These are phyloP conservation scores for Leccinum incarnatum DNA, from an alignment of 768 basidiomycete genomes.

Conservation along the genomic window DNA sequence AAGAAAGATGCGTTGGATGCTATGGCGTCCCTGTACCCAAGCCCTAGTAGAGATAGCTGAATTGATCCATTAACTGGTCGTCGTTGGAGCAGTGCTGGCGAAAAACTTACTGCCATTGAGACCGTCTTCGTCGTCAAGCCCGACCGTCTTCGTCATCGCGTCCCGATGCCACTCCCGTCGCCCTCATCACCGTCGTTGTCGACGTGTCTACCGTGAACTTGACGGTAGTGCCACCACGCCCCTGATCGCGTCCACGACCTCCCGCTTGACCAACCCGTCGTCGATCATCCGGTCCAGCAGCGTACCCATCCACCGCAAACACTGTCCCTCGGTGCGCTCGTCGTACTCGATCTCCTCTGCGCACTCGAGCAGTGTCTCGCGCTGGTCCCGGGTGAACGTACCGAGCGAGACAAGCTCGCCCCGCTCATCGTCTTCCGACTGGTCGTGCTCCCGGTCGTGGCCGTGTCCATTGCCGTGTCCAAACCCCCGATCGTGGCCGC, in stretches of 20 bases:
- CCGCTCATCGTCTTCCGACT: not conserved
- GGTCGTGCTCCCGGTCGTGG: not conserved
- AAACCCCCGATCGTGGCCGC: not conserved
- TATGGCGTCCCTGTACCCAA: not conserved
- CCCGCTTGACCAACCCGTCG: constrained; percentile 11
- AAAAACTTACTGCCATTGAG: not conserved
- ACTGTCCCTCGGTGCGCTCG: constrained; percentile 3
- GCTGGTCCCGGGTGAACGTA: constrained; percentile 21
- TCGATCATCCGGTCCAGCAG: constrained; percentile 17
- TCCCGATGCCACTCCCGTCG: not conserved
- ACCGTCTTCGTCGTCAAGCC: not conserved
- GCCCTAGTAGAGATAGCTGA: not conserved
- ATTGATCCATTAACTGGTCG: not conserved
- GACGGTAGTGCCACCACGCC: constrained; percentile 10
- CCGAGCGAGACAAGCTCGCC: constrained; percentile 18
- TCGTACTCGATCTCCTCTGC: constrained; percentile 27
- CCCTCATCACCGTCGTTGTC: not conserved
- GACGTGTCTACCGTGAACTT: not conserved
- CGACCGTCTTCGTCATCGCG: not conserved
- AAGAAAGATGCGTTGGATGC: not conserved
- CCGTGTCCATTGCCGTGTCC: not conserved
- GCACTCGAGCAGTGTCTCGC: constrained; percentile 25
- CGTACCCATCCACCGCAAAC: constrained; percentile 17
- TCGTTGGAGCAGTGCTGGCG: not conserved
- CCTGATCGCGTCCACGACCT: constrained; percentile 12